Base-by-base conservation (phyloP, 1,284 basidiomycete species). In the Leccinum subatratum region DNA sequence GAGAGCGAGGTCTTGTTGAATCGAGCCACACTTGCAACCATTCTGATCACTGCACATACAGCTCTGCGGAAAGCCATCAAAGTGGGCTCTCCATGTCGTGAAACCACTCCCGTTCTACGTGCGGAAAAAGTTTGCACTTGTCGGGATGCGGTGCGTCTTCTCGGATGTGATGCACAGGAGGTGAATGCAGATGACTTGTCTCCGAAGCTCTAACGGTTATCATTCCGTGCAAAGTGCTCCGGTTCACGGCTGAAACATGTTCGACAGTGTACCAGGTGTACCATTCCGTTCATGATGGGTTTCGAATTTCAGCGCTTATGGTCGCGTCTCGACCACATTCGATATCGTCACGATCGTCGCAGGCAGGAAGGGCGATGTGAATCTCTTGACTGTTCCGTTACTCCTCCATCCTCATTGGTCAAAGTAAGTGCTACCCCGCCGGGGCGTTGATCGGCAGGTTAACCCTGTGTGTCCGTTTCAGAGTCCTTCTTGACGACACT, bases 321-420 rank as follows among this genome's bases (percentile, higher is more conserved):
- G 73, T 28, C 71, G 77, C 1, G 9, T 68, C 11, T 68, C 67
- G n/a, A 68, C 69, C 11, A 74, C 82, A 20, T 86, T 89, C 69
- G 86, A 89, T 59, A 78, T 90, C 7, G 64, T 88, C 45, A 74
- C 83, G 4, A 82, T 91, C 67, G 76, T 80, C 63, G 77, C 80
- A 20, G 80, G 81, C 11, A 81, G 75, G 68, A 86, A 84, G 71
- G 75, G 78, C 20, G 75, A 73, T 18, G 79, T 84, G 5, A 79
- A 81, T 61, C 84, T 83, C 67, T 81, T 80, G 25, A 79, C 80
- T 42, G 69, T 90, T 11, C 87, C 88, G 0, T 68, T 68, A 16
- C 68, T 81, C 3, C 77, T 90, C 68, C 78, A 86, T 65, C 77
- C 83, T 12, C 88, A 90, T 73, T 90, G 88, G 88, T 82, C 86